Conservation (phyloP, 441 rosid species). For the Breynia disticha region DNA sequence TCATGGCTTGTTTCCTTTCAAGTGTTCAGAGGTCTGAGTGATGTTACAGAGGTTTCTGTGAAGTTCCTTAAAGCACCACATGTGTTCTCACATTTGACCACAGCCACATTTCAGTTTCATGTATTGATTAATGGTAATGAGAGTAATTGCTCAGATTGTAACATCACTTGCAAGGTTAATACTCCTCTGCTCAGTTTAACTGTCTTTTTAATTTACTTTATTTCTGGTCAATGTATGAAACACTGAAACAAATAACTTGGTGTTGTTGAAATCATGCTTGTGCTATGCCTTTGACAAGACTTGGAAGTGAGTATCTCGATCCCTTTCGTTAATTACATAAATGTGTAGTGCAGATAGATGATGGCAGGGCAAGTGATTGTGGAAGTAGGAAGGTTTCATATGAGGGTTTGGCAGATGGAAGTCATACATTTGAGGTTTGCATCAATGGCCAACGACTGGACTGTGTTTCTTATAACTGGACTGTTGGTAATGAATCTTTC, state of each 20-base stretch:
- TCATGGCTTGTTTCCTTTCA: conserved; percentile 28
- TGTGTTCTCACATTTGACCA: conserved; percentile 41
- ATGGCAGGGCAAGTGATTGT: conserved; percentile 44
- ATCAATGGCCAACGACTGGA: conserved; percentile 35
- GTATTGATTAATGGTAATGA: conserved; percentile 36
- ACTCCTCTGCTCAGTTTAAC: background rate
- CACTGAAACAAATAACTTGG: too few relatives aligned
- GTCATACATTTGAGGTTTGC: conserved; percentile 74
- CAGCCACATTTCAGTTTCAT: conserved; percentile 62
- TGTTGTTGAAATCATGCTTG: too few relatives aligned
- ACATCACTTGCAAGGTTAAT: conserved; percentile 54
- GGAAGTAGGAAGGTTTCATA: conserved; percentile 35
- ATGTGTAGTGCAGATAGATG: conserved; percentile 55
- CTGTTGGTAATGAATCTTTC: conserved; percentile 56
- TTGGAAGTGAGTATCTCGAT: background rate
- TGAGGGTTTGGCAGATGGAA: conserved; percentile 55
- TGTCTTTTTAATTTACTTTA: background rate
- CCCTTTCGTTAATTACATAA: background rate
- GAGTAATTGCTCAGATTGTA: conserved; percentile 42
- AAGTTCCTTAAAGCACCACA: conserved; percentile 65
- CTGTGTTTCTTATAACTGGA: conserved; percentile 66
- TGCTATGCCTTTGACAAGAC: too few relatives aligned
- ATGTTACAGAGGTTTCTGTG: conserved; percentile 40
- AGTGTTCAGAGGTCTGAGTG: conserved; percentile 26
- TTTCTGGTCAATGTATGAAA: too few relatives aligned